Conservation (phyloP, 768 basidiomycete genomes). For the Rhodocollybia butyracea region DNA sequence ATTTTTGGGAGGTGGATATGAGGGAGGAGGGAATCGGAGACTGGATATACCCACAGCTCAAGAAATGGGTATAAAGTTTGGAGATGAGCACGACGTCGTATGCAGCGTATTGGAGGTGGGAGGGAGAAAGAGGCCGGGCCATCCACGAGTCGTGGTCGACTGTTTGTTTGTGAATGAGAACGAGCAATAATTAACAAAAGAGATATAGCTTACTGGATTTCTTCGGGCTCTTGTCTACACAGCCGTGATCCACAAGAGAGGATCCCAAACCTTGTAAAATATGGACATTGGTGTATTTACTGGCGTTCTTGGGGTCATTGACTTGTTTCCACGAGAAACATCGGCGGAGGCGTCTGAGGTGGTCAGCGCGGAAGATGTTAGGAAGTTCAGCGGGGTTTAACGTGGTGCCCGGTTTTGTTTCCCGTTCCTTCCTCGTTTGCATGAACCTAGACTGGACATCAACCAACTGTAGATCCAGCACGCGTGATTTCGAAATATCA, state of each 20-base stretch:
- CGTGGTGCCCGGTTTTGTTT: too few relatives aligned
- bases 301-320: constrained; percentile 9
- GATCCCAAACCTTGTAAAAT: constrained; percentile 31
- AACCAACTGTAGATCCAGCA: constrained; percentile 40
- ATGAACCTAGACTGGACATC: constrained; percentile 28
- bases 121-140: constrained; percentile 29
- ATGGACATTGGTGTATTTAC: constrained; percentile 28
- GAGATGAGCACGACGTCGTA: constrained; percentile 39
- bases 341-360: constrained; percentile 16
- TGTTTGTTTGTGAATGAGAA: not conserved
- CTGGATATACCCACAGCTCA: constrained; percentile 1
- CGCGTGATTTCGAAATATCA: constrained; percentile 22
- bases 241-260: constrained; percentile 18
- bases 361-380: constrained; percentile 21
- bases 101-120: constrained; percentile 38
- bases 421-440: too few relatives aligned
- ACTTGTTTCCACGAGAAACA: constrained; percentile 6
- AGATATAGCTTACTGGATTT: not conserved
- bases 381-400: too few relatives aligned
- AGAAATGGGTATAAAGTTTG: constrained; percentile 31
- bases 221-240: not conserved
- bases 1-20: not conserved
- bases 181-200: not conserved
- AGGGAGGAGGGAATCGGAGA: not conserved
- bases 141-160: constrained; percentile 27